A percentile compares a stretch with the other conserved stretches of the same genome.
Evolutionary conservation across 2,329 filamentous ascomycete species (phyloP).

Genomic region (Fusarium sp.): DNA sequence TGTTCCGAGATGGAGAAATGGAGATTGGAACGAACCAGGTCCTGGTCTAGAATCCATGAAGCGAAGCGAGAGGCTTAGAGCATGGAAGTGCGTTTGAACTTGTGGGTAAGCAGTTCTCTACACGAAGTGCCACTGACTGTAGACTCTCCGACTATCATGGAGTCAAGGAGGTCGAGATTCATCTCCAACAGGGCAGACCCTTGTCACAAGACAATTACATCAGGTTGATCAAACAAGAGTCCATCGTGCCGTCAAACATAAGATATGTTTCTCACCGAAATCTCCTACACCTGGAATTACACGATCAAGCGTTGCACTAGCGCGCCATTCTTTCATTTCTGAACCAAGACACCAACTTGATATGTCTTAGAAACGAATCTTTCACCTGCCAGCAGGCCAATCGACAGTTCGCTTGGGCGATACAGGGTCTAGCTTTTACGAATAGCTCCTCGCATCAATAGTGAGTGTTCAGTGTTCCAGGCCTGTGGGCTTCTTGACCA

Average conservation of each 20-base stretch:
- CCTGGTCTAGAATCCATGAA: conserved; percentile 21
- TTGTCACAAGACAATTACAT: neutral
- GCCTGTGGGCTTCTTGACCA: conserved; percentile 17
- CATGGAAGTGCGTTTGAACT: neutral
- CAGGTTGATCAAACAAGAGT: neutral
- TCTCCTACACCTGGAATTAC: neutral
- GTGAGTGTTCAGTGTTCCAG: conserved; percentile 32
- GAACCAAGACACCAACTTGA: conserved; percentile 4
- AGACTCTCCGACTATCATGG: neutral
- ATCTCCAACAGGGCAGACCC: neutral
- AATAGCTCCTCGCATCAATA: conserved; percentile 31
- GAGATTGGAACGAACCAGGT: conserved; percentile 11
- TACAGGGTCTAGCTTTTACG: conserved; percentile 1
- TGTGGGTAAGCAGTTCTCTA: neutral
- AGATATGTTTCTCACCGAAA: neutral
- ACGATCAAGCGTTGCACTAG: neutral
- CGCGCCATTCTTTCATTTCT: neutral
- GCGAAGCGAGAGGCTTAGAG: neutral
- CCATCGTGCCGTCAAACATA: neutral
- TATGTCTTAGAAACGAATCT: conserved; percentile 1
- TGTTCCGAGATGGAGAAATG: conserved; percentile 3
- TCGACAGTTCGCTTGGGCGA: conserved; percentile 18
- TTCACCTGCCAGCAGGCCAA: conserved; percentile 4
- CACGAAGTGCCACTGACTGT: neutral
- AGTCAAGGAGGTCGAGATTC: neutral